Conservation (phyloP, 345 rosid genomes). For the Cardamine chenopodiifolia region DNA sequence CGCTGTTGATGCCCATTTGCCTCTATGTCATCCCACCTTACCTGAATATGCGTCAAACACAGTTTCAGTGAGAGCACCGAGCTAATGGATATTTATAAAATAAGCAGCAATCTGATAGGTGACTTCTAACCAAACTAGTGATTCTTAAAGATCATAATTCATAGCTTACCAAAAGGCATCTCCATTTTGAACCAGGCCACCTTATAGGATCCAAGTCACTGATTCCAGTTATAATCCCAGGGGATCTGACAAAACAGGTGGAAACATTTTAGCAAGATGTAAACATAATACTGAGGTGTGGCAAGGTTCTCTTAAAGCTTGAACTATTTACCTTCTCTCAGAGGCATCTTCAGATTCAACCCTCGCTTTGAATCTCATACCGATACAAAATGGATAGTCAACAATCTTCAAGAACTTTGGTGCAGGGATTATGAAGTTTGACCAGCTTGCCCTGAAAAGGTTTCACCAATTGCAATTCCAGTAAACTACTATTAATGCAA, state of each 20-base stretch:
- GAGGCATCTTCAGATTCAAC: conserved; percentile 91
- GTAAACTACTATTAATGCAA: background rate
- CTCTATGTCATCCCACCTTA: conserved; percentile 87
- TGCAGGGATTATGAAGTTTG: conserved; percentile 73
- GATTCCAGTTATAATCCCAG: conserved; percentile 78
- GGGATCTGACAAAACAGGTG: conserved; percentile 52
- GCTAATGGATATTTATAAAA: background rate
- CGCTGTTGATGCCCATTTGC: conserved; percentile 61
- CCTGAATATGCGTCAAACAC: conserved; percentile 49
- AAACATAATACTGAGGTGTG: background rate
- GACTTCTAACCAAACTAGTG: background rate
- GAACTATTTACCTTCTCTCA: conserved; percentile 71
- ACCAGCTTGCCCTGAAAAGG: conserved; percentile 59
- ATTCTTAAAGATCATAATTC: background rate
- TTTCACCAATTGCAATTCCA: background rate
- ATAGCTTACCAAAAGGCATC: conserved; percentile 72
- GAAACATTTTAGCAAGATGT: background rate
- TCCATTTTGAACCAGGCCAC: conserved; percentile 98
- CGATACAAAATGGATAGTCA: conserved; percentile 62
- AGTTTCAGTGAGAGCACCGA: conserved; percentile 8
- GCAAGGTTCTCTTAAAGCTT: background rate
- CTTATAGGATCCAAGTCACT: conserved; percentile 84
- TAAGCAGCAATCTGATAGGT: background rate
- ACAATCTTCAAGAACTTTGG: conserved; percentile 78
- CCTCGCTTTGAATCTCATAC: conserved; percentile 88